A percentile compares a stretch with the other conserved stretches of the same genome.
Evolutionary conservation across 176 grass and related monocot genomes (phyloP).

Genomic region (Dendrocalamus sinicus): DNA sequence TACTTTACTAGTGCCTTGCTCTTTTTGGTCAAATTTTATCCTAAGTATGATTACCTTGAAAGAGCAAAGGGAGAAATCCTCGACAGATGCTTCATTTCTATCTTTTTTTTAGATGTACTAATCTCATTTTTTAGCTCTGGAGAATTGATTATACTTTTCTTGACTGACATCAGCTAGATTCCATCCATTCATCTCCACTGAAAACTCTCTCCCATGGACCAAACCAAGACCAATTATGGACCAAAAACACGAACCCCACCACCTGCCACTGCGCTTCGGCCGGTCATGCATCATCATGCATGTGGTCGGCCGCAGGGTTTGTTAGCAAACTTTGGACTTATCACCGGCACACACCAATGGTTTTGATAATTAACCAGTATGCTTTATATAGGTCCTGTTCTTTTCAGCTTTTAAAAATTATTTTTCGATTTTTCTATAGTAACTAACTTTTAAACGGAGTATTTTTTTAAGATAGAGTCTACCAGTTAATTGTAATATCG

Average conservation of each 20-base stretch:
- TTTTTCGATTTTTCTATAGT: too few relatives aligned
- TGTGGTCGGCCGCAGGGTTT: constrained; percentile 7
- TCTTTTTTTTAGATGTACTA: not conserved
- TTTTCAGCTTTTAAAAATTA: too few relatives aligned
- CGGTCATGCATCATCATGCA: not conserved
- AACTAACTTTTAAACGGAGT: too few relatives aligned
- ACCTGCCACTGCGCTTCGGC: not conserved
- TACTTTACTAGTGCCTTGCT: not conserved
- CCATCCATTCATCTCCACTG: not conserved
- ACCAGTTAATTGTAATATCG: too few relatives aligned
- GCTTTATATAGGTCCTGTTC: not conserved
- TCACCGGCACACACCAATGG: not conserved
- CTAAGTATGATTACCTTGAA: not conserved
- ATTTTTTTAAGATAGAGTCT: too few relatives aligned
- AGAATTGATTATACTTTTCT: too few relatives aligned
- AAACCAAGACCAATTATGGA: not conserved
- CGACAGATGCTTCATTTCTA: not conserved
- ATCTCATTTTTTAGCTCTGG: too few relatives aligned
- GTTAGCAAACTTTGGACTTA: not conserved
- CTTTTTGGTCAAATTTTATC: not conserved
- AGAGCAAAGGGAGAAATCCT: not conserved
- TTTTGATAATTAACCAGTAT: not conserved
- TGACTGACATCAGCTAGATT: not conserved
- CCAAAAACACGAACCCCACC: not conserved
- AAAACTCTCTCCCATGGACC: constrained; percentile 21